These are phyloP conservation scores for Wickerhamiella bombiphila DNA, from an alignment of 805 yeast genomes.

Conservation along the genomic window DNA sequence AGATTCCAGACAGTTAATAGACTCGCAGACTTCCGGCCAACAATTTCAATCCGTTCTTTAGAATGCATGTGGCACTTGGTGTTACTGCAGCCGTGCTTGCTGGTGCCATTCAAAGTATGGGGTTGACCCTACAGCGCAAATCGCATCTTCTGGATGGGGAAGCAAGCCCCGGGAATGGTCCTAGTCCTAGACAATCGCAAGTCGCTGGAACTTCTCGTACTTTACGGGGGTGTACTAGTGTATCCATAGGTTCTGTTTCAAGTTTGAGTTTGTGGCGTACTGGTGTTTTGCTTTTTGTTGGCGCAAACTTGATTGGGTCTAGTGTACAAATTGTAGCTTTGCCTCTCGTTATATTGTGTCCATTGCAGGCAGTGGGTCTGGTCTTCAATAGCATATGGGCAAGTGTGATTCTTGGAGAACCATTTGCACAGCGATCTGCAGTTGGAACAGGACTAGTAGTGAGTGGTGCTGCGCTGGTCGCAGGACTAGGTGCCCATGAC, in stretches of 20 bases:
- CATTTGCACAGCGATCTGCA: slow-evolving; percentile 41
- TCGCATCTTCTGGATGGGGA: slow-evolving; percentile 35
- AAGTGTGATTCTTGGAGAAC: slow-evolving; percentile 49
- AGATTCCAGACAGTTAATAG: too few relatives aligned
- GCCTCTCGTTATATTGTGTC: slow-evolving; percentile 66
- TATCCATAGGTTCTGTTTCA: too few relatives aligned
- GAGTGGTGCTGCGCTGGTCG: slow-evolving; percentile 63
- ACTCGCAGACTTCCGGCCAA: too few relatives aligned
- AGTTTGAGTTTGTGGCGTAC: slow-evolving; percentile 46
- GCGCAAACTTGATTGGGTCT: slow-evolving; percentile 67
- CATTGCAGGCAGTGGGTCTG: slow-evolving; percentile 76
- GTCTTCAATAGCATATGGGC: slow-evolving; percentile 74
- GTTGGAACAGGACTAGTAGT: slow-evolving; percentile 56
- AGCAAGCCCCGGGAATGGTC: too few relatives aligned
- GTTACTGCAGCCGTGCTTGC: slow-evolving; percentile 56
- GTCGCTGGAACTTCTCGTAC: background rate
- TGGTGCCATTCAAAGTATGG: slow-evolving; percentile 66
- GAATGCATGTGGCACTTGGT: background rate
- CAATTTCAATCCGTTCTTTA: background rate
- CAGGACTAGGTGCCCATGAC: slow-evolving; percentile 48
- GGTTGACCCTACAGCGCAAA: slow-evolving; percentile 68
- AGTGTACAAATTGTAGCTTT: slow-evolving; percentile 70
- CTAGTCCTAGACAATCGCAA: background rate
- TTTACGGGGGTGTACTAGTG: too few relatives aligned
- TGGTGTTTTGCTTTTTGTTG: slow-evolving; percentile 57